phyloP scores from a whole-genome alignment of 306 rosid genomes.

The Datisca glomerata region DNA sequence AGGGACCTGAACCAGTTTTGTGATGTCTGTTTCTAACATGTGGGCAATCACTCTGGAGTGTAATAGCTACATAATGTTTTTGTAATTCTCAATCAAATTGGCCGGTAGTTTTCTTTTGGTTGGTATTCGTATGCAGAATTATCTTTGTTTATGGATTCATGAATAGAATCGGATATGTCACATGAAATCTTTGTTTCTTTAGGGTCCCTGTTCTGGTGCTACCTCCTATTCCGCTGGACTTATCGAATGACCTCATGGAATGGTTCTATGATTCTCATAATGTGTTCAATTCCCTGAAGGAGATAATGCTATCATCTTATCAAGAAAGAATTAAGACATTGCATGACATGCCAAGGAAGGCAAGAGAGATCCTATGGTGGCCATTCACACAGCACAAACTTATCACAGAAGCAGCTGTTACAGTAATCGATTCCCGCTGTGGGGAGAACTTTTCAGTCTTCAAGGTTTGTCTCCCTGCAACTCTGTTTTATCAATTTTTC shows the following conservation, averaged over 20 bases:
- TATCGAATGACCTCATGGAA: constrained; percentile 57
- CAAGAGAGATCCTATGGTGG: constrained; percentile 81
- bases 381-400: constrained; percentile 95
- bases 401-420: constrained; percentile 57
- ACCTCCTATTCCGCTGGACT: constrained; percentile 73
- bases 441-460: constrained; percentile 84
- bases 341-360: constrained; percentile 78
- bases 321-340: constrained; percentile 44
- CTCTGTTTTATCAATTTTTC: too few relatives aligned
- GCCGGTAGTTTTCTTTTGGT: too few relatives aligned
- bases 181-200: constrained; percentile 17
- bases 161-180: too few relatives aligned
- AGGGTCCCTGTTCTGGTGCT: constrained; percentile 87
- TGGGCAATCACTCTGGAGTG: too few relatives aligned
- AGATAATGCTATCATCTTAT: constrained; percentile 56
- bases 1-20: background rate
- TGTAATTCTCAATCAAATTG: too few relatives aligned
- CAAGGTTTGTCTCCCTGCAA: constrained; percentile 79
- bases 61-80: too few relatives aligned
- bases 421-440: constrained; percentile 90
- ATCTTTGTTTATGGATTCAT: too few relatives aligned
- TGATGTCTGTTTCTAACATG: background rate
- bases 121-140: too few relatives aligned
- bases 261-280: constrained; percentile 55
- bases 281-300: constrained; percentile 52